Percentiles rank a stretch among this genome's conserved stretches.
Conservation (phyloP, 495 filamentous ascomycete genomes). For the Penicillium manginii region DNA sequence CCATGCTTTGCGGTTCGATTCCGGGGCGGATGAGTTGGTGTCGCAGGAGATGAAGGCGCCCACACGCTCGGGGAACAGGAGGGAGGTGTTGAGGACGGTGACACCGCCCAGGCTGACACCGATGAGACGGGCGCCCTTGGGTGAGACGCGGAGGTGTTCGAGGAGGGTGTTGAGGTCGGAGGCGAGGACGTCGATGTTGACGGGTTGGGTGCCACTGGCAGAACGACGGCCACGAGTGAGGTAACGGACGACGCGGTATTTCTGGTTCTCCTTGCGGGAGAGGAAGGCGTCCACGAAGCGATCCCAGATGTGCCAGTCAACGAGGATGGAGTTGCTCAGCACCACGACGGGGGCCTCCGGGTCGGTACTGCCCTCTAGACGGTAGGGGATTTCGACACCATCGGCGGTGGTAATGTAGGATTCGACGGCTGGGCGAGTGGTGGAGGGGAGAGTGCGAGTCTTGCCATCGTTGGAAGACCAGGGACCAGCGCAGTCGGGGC, state of each 20-base stretch:
- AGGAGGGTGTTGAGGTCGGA: constrained; percentile 65
- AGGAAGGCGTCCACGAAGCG: constrained; percentile 64
- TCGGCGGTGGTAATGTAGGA: constrained; percentile 70
- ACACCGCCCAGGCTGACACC: constrained; percentile 81
- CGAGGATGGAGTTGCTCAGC: constrained; percentile 76
- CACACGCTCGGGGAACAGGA: constrained; percentile 64
- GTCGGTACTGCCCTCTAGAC: constrained; percentile 71
- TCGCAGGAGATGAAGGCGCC: constrained; percentile 72
- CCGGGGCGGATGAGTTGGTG: constrained; percentile 68
- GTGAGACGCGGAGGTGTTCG: constrained; percentile 58
- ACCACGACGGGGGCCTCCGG: constrained; percentile 69
- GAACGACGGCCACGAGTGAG: constrained; percentile 64
- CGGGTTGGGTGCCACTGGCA: constrained; percentile 46
- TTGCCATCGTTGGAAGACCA: constrained; percentile 59
- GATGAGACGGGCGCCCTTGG: constrained; percentile 61
- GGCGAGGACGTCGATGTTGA: constrained; percentile 66
- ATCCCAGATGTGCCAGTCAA: constrained; percentile 77
- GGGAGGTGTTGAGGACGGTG: constrained; percentile 70
- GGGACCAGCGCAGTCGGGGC: constrained; percentile 37
- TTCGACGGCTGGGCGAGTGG: constrained; percentile 58
- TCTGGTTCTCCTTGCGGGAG: constrained; percentile 57
- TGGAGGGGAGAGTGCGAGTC: constrained; percentile 54
- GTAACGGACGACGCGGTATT: constrained; percentile 73
- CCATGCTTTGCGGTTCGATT: constrained; percentile 76
- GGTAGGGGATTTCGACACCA: constrained; percentile 67